Evolutionary conservation across 2,329 filamentous ascomycete species (phyloP), one percentile per base, ranked within the genome.

Genomic region (Triangularia setosa): DNA sequence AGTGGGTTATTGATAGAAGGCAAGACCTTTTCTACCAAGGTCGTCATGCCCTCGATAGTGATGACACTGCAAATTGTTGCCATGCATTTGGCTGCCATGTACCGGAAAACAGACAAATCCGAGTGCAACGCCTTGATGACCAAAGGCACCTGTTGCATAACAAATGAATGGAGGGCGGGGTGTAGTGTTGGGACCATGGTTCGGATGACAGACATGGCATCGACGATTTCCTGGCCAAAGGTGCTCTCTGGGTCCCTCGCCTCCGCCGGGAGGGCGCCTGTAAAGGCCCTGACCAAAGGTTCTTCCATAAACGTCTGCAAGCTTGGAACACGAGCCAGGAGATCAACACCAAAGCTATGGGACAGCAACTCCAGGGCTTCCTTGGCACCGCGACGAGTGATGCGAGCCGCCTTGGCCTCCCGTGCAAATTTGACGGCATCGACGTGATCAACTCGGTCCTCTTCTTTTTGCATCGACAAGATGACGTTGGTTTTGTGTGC

Each of bases 11-110:
- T 95, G 76, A 98, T 96, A 1, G 91, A 91, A 5, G 95, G 95
- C 54, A 99, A 78, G 9, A 99, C 92, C 73, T 92, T 90, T 75
- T 98, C 92, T 0, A 99, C 95, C 23, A 99, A 81, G 74, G 94
- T 93, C 0, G 94, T 99, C 89, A 99, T 97, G 60, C 92, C 95
- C 68, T 96, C 89, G 4, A 98, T 90, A 0, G 92, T 92, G 70
- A 99, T 96, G 69, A 98, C 90, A 74, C 94, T 99, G 82, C 96
- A 99, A 54, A 98, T 90, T 1, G 95, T 99, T 8, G 95, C 96
- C 75, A 99, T 87, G 74, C 95, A 98, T 76, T 99, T 99, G 0
- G 95, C 95, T 24, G 95, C 95, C 78, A 94, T 95, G 77, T 99
- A 99, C 44, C 95, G 87, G 74, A 99, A 92, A 2, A 99, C 92